Evolutionary conservation across 2,329 filamentous ascomycete species (phyloP).

Genomic region (Colletotrichum sp.): DNA sequence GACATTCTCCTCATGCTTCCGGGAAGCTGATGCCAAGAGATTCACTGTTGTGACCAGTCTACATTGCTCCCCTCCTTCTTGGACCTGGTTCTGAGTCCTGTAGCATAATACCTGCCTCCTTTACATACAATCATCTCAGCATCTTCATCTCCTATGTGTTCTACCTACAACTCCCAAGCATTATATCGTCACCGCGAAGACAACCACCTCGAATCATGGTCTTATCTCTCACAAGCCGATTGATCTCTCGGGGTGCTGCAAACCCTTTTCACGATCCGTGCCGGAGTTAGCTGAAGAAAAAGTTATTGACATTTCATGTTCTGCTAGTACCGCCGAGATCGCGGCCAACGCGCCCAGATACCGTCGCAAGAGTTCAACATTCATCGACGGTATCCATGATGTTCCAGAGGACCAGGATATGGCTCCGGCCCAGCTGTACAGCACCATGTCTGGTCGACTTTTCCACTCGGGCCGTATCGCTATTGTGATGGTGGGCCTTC

Average conservation of each 20-base stretch:
- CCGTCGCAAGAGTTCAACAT: constrained; percentile 91
- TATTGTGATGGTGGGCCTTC: constrained; percentile 94
- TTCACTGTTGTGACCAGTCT: not conserved
- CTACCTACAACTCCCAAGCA: not conserved
- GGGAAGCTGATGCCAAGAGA: not conserved
- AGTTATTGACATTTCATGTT: constrained; percentile 29
- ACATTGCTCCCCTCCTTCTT: not conserved
- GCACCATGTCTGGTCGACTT: constrained; percentile 93
- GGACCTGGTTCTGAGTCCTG: not conserved
- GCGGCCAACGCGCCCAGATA: constrained; percentile 90
- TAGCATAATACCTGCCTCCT: not conserved
- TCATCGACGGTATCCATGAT: constrained; percentile 97
- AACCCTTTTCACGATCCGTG: not conserved
- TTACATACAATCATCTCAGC: not conserved
- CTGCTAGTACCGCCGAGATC: constrained; percentile 81
- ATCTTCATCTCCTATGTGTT: not conserved
- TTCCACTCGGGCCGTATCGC: constrained; percentile 98
- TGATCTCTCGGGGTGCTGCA: not conserved
- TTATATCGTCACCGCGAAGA: not conserved
- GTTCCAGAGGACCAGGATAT: constrained; percentile 79
- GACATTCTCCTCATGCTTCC: not conserved
- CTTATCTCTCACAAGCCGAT: not conserved
- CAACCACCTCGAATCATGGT: not conserved
- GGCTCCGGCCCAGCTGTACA: constrained; percentile 96
- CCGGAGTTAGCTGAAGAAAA: constrained; percentile 21